These are phyloP conservation scores for Phytophthora europaea DNA, from an alignment of 352 stramenopile genomes.

Conservation along the genomic window DNA sequence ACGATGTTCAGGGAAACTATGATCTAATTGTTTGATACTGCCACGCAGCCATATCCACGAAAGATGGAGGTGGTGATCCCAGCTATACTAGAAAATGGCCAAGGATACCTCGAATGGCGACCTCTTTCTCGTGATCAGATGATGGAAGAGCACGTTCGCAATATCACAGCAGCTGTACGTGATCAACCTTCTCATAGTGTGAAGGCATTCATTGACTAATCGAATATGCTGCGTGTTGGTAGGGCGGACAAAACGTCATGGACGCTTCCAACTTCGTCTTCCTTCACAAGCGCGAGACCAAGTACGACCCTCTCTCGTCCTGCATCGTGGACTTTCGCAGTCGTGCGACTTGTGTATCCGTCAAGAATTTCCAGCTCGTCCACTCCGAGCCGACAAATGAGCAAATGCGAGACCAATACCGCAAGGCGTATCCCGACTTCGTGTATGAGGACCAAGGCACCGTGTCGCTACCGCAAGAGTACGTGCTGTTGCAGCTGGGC, in stretches of 20 bases:
- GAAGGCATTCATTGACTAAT: slow-evolving; percentile 6
- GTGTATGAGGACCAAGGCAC: slow-evolving; percentile 89
- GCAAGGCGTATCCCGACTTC: slow-evolving; percentile 73
- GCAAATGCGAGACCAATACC: slow-evolving; percentile 75
- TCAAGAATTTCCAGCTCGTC: slow-evolving; percentile 95
- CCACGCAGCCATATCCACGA: slow-evolving; percentile 58
- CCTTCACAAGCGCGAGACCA: slow-evolving; percentile 88
- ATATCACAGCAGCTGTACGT: slow-evolving; percentile 69
- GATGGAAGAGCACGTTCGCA: slow-evolving; percentile 81
- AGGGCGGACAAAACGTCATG: slow-evolving; percentile 88
- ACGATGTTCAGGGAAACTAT: background rate
- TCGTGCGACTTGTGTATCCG: slow-evolving; percentile 89
- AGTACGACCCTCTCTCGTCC: slow-evolving; percentile 93
- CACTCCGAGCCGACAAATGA: slow-evolving; percentile 84
- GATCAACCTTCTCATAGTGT: background rate
- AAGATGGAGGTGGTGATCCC: slow-evolving; percentile 91
- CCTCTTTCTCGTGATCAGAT: slow-evolving; percentile 79
- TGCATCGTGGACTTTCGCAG: slow-evolving; percentile 95
- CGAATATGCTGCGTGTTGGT: background rate
- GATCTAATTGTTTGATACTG: background rate
- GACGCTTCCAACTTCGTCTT: slow-evolving; percentile 83
- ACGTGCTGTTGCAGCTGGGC: slow-evolving; percentile 87
- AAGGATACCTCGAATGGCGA: slow-evolving; percentile 75
- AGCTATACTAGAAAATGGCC: slow-evolving; percentile 68
- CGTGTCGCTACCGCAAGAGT: slow-evolving; percentile 81